phyloP scores from a whole-genome alignment of 2,329 filamentous ascomycete species.

The Erysiphe pisi region DNA sequence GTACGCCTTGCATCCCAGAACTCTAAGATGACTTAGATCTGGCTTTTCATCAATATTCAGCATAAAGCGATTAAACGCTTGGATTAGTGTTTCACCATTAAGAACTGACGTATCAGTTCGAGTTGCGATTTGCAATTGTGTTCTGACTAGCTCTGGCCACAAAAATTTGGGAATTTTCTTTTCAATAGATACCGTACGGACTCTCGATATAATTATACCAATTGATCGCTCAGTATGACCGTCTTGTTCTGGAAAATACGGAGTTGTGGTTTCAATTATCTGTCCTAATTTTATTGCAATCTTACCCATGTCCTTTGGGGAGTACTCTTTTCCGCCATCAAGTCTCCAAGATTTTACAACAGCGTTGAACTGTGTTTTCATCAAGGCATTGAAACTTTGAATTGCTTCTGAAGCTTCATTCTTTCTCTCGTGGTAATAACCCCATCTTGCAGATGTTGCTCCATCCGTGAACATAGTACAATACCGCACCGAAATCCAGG shows the following conservation, averaged over 20 bases:
- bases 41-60: background rate
- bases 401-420: constrained; percentile 6
- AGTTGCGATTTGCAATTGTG: background rate
- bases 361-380: constrained; percentile 23
- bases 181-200: constrained; percentile 6
- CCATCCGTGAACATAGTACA: background rate
- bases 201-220: background rate
- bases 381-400: background rate
- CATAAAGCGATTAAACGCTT: background rate
- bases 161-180: background rate
- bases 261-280: background rate
- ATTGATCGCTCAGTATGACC: background rate
- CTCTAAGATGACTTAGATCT: background rate
- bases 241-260: constrained; percentile 15
- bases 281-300: background rate
- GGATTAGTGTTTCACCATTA: background rate
- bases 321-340: background rate
- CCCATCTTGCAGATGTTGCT: background rate
- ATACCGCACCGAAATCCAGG: background rate
- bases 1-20: background rate
- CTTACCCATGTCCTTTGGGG: background rate
- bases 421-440: constrained; percentile 22
- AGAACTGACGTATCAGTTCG: background rate
- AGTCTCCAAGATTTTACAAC: background rate
- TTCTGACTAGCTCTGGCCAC: constrained; percentile 8